Base-by-base conservation (phyloP, 768 basidiomycete genomes). In the Tulasnella sp. region DNA sequence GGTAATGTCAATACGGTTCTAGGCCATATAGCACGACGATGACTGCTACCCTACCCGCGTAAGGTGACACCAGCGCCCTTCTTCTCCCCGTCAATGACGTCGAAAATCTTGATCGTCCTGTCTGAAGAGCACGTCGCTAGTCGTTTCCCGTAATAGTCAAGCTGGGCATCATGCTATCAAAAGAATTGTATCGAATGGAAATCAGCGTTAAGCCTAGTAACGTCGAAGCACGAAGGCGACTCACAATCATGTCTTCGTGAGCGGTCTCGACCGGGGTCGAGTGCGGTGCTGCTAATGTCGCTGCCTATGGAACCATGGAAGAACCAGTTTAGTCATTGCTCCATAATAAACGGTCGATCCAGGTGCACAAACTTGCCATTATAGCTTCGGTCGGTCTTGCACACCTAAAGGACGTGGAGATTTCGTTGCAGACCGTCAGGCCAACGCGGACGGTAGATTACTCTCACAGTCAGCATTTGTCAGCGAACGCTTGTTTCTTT, bases 241-340 rank as follows among this genome's bases (percentile, higher is more conserved):
- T 75, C 81, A 97, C 96, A 76, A 98, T 98, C 94, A 98, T 97
- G 81, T 98, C 97, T 80, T 96, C 94, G 79, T 99, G 96, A 17
- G 90, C 89, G 1, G 96, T 98, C 81, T 99, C 96, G 65, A 99
- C 90, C 71, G 88, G 91, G 72, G 91, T 86, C 22, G 90, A 89
- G 75, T 91, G 89, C 34, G 77, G 73, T 39, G 67, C 62, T 7
- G 73, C 36, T 37, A 41, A 36, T 1, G 69, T 62, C 29, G 69
- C 59, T 59, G 52, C 52, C 52, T 59, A 52, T 26, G 22, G 32
- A 9, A n/a, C n/a, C n/a, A n/a, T n/a, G n/a, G n/a, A n/a, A n/a
- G n/a, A n/a, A n/a, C n/a, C n/a, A n/a, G n/a, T n/a, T n/a, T n/a
- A n/a, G n/a, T n/a, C n/a, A n/a, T n/a, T n/a, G n/a, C n/a, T n/a